Evolutionary conservation across 2,329 filamentous ascomycete species (phyloP).

Genomic region (Verticillium nonalfalfae): DNA sequence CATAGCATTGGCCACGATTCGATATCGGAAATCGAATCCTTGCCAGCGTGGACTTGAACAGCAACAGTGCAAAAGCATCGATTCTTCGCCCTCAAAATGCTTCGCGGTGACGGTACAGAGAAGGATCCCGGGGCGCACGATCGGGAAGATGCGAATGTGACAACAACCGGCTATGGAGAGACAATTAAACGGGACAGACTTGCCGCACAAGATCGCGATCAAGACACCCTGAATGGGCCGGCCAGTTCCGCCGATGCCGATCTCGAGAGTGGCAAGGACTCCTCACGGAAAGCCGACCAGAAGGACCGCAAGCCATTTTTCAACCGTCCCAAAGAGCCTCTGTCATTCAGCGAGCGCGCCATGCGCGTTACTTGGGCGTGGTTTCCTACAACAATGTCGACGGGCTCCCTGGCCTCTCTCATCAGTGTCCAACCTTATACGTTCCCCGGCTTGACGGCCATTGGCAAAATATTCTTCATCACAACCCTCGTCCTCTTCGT

Average conservation of each 20-base stretch:
- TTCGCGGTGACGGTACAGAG: background rate
- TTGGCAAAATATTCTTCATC: slow-evolving; percentile 39
- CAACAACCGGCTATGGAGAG: background rate
- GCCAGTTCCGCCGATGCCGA: background rate
- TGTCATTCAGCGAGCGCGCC: background rate
- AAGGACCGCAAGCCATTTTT: background rate
- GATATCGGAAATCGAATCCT: too few relatives aligned
- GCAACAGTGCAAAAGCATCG: too few relatives aligned
- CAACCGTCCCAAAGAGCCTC: background rate
- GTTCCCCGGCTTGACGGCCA: slow-evolving; percentile 34
- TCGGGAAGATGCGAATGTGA: background rate
- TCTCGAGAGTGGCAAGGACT: background rate
- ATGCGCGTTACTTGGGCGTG: slow-evolving; percentile 17
- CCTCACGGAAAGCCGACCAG: background rate
- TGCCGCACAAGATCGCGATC: background rate
- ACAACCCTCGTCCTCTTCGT: slow-evolving; percentile 42
- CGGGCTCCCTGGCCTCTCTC: slow-evolving; percentile 18
- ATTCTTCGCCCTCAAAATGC: background rate
- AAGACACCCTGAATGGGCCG: background rate
- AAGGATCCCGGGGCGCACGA: background rate
- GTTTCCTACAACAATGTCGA: slow-evolving; percentile 22
- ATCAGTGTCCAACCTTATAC: slow-evolving; percentile 28
- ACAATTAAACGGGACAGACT: background rate
- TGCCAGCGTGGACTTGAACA: too few relatives aligned
- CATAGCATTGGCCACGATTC: too few relatives aligned